Percentiles rank a stretch among this genome's conserved stretches.
Evolutionary conservation across 73 alveolate genomes (phyloP).

Genomic region (Diophrys sp.): DNA sequence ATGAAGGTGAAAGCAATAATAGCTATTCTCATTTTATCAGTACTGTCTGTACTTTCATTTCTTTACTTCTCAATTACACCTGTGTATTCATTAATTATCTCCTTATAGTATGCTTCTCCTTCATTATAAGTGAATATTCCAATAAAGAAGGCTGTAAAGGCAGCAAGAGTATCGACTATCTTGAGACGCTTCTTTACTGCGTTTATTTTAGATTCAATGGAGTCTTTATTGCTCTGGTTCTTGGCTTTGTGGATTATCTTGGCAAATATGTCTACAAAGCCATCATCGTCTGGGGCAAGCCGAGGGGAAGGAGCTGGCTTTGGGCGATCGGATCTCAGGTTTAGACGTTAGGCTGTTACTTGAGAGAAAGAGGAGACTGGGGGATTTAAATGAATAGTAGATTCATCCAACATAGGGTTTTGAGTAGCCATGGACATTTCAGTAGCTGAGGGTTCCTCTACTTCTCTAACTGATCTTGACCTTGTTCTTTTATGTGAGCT

Average conservation of each 20-base stretch:
- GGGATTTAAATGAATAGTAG: too few relatives aligned
- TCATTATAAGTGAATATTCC: slow-evolving; percentile 41
- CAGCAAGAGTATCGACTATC: slow-evolving; percentile 29
- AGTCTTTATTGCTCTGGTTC: background rate
- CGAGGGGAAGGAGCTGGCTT: too few relatives aligned
- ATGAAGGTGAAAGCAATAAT: slow-evolving; percentile 16
- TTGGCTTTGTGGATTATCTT: background rate
- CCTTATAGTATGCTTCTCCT: slow-evolving; percentile 24
- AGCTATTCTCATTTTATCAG: slow-evolving; percentile 35
- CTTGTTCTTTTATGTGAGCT: too few relatives aligned
- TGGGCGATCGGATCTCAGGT: too few relatives aligned
- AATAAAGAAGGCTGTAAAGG: slow-evolving; percentile 20
- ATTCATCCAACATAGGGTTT: too few relatives aligned
- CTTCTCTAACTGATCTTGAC: too few relatives aligned
- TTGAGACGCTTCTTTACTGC: slow-evolving; percentile 16
- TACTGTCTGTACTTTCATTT: background rate
- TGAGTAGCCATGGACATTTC: too few relatives aligned
- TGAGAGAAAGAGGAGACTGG: too few relatives aligned
- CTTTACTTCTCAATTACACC: background rate
- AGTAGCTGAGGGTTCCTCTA: too few relatives aligned
- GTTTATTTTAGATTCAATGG: slow-evolving; percentile 19
- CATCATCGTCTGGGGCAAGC: too few relatives aligned
- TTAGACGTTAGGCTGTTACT: too few relatives aligned
- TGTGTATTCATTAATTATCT: background rate
- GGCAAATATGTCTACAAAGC: background rate